Percentiles rank a stretch among this genome's conserved stretches.
phyloP scores from a whole-genome alignment of 306 rosid species.

The Cicer judaicum region DNA sequence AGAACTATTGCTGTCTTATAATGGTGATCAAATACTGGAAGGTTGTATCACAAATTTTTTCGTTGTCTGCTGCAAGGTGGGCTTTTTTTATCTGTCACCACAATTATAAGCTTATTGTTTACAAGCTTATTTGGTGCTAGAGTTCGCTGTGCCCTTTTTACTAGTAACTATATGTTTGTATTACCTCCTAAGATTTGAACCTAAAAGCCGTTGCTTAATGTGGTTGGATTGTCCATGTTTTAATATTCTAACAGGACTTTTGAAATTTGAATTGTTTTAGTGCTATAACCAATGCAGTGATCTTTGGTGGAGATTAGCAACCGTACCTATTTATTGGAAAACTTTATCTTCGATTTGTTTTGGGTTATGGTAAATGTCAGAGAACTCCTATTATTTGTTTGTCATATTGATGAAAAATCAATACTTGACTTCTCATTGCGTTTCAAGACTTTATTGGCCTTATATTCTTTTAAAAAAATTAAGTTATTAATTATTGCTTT shows the following conservation, averaged over 20 bases:
- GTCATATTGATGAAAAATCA: conserved; percentile 7
- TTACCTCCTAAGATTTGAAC: conserved; percentile 34
- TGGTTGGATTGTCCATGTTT: conserved; percentile 9
- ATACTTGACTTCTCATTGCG: not conserved
- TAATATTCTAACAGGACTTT: conserved; percentile 8
- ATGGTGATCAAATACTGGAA: conserved; percentile 84
- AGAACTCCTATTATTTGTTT: conserved; percentile 22
- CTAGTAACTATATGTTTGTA: conserved; percentile 15
- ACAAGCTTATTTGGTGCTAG: conserved; percentile 24
- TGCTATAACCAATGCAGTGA: conserved; percentile 25
- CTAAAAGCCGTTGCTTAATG: conserved; percentile 8
- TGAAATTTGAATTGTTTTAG: conserved; percentile 34
- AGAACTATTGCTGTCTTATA: conserved; percentile 80
- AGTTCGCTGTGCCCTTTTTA: conserved; percentile 2
- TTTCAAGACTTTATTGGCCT: conserved; percentile 30
- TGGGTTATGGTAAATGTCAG: conserved; percentile 21
- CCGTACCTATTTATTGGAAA: conserved; percentile 7
- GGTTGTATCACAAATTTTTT: conserved; percentile 85
- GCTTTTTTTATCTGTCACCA: conserved; percentile 13
- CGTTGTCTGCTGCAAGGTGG: conserved; percentile 77
- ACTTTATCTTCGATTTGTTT: not conserved
- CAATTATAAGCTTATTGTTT: conserved; percentile 5
- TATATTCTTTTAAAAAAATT: conserved; percentile 23
- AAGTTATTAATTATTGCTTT: conserved; percentile 3
- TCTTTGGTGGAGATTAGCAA: conserved; percentile 8